These are phyloP conservation scores for Mortierella sp. DNA, from an alignment of 371 early-diverging fungal genomes.

Conservation along the genomic window DNA sequence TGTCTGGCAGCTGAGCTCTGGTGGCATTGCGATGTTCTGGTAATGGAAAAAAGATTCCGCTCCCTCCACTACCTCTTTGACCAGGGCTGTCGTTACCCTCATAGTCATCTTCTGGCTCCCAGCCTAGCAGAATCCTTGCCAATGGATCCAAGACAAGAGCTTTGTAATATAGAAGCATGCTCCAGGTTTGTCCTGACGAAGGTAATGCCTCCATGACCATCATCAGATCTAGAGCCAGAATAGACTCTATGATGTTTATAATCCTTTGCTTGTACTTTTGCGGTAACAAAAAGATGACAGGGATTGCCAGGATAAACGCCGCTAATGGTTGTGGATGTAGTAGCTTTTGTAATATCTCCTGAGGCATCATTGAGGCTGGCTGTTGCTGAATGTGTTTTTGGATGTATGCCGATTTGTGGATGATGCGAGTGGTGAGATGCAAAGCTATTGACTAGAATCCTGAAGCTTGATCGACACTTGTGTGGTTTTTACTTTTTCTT, in stretches of 20 bases:
- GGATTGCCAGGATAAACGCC: slow-evolving; percentile 21
- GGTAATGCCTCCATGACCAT: slow-evolving; percentile 17
- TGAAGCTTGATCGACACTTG: neutral
- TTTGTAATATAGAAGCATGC: slow-evolving; percentile 9
- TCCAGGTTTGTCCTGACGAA: slow-evolving; percentile 12
- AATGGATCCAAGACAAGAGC: slow-evolving; percentile 24
- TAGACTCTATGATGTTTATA: slow-evolving; percentile 12
- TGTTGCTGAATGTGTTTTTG: neutral
- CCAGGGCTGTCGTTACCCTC: neutral
- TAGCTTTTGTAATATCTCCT: slow-evolving; percentile 39
- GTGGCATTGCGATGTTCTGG: slow-evolving; percentile 30
- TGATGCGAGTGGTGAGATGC: neutral
- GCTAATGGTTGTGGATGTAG: slow-evolving; percentile 40
- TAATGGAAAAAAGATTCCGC: neutral
- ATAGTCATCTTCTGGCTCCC: slow-evolving; percentile 26
- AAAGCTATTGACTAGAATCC: neutral
- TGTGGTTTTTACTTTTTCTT: neutral
- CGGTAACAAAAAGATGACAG: slow-evolving; percentile 27
- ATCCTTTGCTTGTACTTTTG: slow-evolving; percentile 24
- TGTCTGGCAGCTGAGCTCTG: slow-evolving; percentile 10
- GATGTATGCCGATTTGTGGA: neutral
- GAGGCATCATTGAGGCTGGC: slow-evolving; percentile 23
- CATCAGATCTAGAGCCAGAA: slow-evolving; percentile 22
- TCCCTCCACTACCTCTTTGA: neutral
- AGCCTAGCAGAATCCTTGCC: slow-evolving; percentile 38